These are phyloP conservation scores for Colletotrichum chrysophilum DNA, from an alignment of 2,329 filamentous ascomycete species.

Conservation along the genomic window DNA sequence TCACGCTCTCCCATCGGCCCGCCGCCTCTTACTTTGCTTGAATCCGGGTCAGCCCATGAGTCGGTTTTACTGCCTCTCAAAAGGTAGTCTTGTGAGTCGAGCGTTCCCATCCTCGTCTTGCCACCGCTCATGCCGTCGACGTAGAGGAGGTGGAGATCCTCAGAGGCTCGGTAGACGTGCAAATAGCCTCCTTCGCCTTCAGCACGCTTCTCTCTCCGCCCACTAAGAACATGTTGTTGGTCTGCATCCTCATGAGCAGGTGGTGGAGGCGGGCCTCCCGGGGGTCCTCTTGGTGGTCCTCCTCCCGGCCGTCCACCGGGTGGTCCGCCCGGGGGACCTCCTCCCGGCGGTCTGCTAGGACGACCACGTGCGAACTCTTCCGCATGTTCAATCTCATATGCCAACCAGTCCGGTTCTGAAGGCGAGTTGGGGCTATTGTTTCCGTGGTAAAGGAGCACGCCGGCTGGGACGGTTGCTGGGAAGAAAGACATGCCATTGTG, in stretches of 20 bases:
- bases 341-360: not conserved
- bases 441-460: constrained; percentile 64
- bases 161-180: constrained; percentile 56
- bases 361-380: constrained; percentile 51
- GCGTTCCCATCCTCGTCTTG: constrained; percentile 58
- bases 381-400: constrained; percentile 69
- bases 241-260: not conserved
- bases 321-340: not conserved
- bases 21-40: constrained; percentile 27
- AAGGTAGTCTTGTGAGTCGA: constrained; percentile 58
- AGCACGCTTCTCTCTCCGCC: not conserved
- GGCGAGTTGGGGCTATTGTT: constrained; percentile 44
- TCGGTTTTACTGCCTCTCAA: constrained; percentile 28
- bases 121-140: constrained; percentile 64
- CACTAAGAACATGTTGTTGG: not conserved
- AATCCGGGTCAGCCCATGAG: not conserved
- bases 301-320: not conserved
- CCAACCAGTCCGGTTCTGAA: constrained; percentile 62
- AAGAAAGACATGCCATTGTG: constrained; percentile 71
- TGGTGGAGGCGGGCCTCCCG: not conserved
- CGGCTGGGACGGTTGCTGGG: constrained; percentile 57
- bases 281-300: not conserved
- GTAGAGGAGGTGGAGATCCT: constrained; percentile 56
- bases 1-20: constrained; percentile 42
- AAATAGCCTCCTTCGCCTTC: constrained; percentile 46